Evolutionary conservation across 352 stramenopile genomes (phyloP), one percentile per base, ranked within the genome.

Genomic region (Phytophthora pluvialis): DNA sequence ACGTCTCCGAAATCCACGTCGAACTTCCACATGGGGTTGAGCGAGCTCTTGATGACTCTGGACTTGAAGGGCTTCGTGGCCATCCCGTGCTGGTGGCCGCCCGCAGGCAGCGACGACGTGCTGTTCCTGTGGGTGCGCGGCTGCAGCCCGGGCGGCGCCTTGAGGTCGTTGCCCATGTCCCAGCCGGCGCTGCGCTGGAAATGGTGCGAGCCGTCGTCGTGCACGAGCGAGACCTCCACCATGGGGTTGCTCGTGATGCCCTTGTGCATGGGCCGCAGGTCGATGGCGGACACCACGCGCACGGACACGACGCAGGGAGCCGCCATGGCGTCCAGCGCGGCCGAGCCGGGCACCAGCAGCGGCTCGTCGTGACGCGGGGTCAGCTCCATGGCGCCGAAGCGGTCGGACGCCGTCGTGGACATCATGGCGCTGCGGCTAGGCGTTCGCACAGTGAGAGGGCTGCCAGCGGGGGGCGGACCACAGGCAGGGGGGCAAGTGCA

Each of bases 11-110:
- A 93, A 65, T 93, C 84, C 42, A 90, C 80, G 58, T 91, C 80
- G 43, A 93, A 82, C 64, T 91, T 89, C 84, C 84, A 93, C 49
- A 91, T 89, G 33, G 84, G 84, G 61, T 93, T 91, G 18, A 93
- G 73, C 38, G 84, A 88, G 48, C 75, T 89, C 73, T 86, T 87
- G 49, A 91, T 73, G 38, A 91, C 60, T 33, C 70, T 78, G 21
- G 78, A 85, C 48, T 75, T 76, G 54, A 90, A 83, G 8, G 73
- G 70, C 40, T 89, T 89, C 28, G 74, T 75, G 29, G 48, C 13
- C 33, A 78, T 31, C 39, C 58, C 68, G 39, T 80, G 58, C 13
- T 65, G 44, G 28, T 72, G 28, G n/a, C 61, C 47, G 13, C 61
- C 52, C 35, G 42, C 52, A 13, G 70, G 47, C 43, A 73, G 43